phyloP scores from a whole-genome alignment of 495 filamentous ascomycete genomes.

The Podospora conica region DNA sequence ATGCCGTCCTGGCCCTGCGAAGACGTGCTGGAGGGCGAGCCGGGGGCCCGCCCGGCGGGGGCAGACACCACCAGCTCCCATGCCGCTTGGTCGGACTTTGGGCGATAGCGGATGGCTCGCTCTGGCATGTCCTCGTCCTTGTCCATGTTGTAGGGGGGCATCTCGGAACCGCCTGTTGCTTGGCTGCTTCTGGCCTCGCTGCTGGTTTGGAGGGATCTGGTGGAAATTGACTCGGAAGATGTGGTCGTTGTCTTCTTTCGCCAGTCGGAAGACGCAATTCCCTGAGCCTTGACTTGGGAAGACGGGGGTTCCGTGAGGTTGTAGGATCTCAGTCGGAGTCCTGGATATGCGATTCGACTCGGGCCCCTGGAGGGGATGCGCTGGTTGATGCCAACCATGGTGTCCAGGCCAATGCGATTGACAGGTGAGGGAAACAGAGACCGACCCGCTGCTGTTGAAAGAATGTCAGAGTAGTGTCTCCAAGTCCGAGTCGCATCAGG shows the following conservation, averaged over 20 bases:
- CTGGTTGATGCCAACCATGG: constrained; percentile 14
- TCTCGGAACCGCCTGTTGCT: background rate
- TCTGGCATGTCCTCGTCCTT: background rate
- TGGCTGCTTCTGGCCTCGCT: constrained; percentile 8
- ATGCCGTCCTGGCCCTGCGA: constrained; percentile 1
- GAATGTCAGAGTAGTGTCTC: background rate
- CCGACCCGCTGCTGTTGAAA: background rate
- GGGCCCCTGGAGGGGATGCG: background rate
- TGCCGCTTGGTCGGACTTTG: constrained; percentile 6
- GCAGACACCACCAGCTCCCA: constrained; percentile 23
- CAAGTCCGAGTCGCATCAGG: background rate
- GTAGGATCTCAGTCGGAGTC: constrained; percentile 14
- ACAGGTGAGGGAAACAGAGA: background rate
- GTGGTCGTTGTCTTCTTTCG: constrained; percentile 15
- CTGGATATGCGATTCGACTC: constrained; percentile 8
- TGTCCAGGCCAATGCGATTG: background rate
- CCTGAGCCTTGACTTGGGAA: constrained; percentile 16
- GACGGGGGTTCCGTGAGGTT: constrained; percentile 3
- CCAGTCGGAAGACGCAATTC: constrained; percentile 26
- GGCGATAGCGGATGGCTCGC: constrained; percentile 1
- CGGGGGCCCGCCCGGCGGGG: constrained; percentile 5
- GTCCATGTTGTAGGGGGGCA: constrained; percentile 13
- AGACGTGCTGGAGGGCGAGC: background rate
- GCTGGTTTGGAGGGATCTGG: background rate
- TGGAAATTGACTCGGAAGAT: background rate